phyloP scores from a whole-genome alignment of 2,329 filamentous ascomycete genomes.

The Pseudofabraea citricarpa region DNA sequence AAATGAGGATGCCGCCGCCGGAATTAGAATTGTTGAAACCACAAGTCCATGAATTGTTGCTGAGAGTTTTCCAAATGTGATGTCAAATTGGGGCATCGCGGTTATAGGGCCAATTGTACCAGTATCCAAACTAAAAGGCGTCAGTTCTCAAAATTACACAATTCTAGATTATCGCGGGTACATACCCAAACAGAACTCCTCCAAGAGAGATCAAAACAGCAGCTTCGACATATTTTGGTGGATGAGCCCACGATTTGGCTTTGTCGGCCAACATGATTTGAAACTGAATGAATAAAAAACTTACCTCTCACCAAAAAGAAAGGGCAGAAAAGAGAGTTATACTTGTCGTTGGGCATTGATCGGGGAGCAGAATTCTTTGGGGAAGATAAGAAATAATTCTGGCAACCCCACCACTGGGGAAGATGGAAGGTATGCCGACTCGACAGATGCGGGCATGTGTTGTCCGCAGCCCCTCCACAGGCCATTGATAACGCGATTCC shows the following conservation, averaged over 20 bases:
- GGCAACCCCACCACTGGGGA: not conserved
- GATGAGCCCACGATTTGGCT: slow-evolving; percentile 3
- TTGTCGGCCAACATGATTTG: not conserved
- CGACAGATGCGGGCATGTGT: no score
- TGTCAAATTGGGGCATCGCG: slow-evolving; percentile 40
- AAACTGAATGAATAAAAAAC: no score
- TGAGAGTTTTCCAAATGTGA: slow-evolving; percentile 42
- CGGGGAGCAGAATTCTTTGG: no score
- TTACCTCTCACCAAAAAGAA: no score
- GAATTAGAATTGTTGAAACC: slow-evolving; percentile 54
- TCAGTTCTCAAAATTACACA: no score
- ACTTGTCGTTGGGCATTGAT: no score
- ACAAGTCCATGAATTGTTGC: slow-evolving; percentile 50
- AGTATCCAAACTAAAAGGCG: slow-evolving; percentile 35
- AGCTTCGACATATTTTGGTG: slow-evolving; percentile 23
- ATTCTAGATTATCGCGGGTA: no score
- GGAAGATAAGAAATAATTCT: not conserved
- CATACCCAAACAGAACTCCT: slow-evolving; percentile 23
- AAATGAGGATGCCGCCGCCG: slow-evolving; percentile 51
- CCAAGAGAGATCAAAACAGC: slow-evolving; percentile 21
- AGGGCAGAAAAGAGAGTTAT: no score
- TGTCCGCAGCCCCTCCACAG: no score
- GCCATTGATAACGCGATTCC: no score
- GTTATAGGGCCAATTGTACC: slow-evolving; percentile 47
- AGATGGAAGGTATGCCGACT: not conserved